Base-by-base conservation (phyloP, 768 basidiomycete species). In the Austroboletus eburneus region DNA sequence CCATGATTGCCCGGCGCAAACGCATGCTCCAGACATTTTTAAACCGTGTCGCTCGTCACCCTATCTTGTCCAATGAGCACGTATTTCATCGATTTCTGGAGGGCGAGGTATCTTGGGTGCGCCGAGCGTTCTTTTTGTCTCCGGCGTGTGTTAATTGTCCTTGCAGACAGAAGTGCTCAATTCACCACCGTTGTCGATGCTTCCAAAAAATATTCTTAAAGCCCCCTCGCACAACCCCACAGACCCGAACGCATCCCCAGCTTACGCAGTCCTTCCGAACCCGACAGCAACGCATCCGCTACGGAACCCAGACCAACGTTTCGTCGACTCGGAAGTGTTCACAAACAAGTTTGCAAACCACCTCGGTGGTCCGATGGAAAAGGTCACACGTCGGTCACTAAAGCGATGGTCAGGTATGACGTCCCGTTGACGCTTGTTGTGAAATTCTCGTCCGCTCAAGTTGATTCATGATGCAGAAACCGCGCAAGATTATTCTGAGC, bases 61-160 rank as follows among this genome's bases (percentile, higher is more conserved):
- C 91, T n/a, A 95, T 96, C 46, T 66, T 98, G 41, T 94, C 93
- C 5, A 91, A 92, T 45, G 96, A 98, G 56, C 90, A 94, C 67
- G 85, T 97, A 32, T 94, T 98, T 57, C 93, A 96, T 66, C 80
- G 93, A 8, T 99, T 99, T 68, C 73, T 99, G 32, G 91, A 96
- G 56, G 91, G 91, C 23, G 91, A 95, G 46, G 91, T 95, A 20
- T 94, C 93, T 37, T 99, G 96, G 96, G 90, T 91, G 54, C 30
- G 83, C 66, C 14, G 35, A 27, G 33, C 21, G 42, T 25, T 38
- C 23, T 2, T 42, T 42, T 23, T 18, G 42, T 34, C 16, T 8
- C 12, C 4, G 21, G 14, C 35, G 16, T 23, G 34, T 8, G 6
- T 38, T 61, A 43, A 64, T 39, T 29, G 35, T n/a, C 38, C 29